Percentiles rank a stretch among this genome's conserved stretches.
phyloP scores from a whole-genome alignment of 192 early-diverging fungal genomes.

The Gigaspora rosea region DNA sequence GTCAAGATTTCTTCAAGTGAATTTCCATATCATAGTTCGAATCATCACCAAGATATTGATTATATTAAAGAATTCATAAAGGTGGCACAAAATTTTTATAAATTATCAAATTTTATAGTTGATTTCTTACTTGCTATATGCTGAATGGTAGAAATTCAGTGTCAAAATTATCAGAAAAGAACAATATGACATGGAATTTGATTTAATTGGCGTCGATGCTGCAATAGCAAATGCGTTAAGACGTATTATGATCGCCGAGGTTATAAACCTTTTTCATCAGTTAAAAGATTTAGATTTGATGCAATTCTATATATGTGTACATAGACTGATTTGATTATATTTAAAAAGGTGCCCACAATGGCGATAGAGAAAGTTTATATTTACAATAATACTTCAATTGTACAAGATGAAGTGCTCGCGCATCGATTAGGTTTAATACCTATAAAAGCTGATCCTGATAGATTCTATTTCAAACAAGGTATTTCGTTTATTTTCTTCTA shows the following conservation, averaged over 20 bases:
- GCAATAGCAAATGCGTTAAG: slow-evolving; percentile 94
- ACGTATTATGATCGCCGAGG: slow-evolving; percentile 91
- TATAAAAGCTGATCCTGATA: slow-evolving; percentile 79
- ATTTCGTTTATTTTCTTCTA: slow-evolving; percentile 21
- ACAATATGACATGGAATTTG: slow-evolving; percentile 89
- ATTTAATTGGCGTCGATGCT: slow-evolving; percentile 91
- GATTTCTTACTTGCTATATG: too few relatives aligned
- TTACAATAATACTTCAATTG: slow-evolving; percentile 86
- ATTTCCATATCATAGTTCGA: slow-evolving; percentile 71
- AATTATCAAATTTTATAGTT: not conserved
- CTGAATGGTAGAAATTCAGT: slow-evolving; percentile 61
- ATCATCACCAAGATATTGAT: slow-evolving; percentile 61
- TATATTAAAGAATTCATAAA: slow-evolving; percentile 70
- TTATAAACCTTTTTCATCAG: slow-evolving; percentile 31
- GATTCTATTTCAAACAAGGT: slow-evolving; percentile 76
- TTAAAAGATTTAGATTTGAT: not conserved
- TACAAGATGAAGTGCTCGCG: slow-evolving; percentile 92
- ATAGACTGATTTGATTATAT: not conserved
- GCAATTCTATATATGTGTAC: not conserved
- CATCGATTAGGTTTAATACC: slow-evolving; percentile 93
- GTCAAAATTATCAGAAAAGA: slow-evolving; percentile 68
- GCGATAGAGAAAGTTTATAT: slow-evolving; percentile 94
- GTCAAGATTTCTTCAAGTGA: slow-evolving; percentile 78
- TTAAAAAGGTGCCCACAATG: slow-evolving; percentile 84
- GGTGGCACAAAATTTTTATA: not conserved